These are phyloP conservation scores for Oenanthe javanica DNA, from an alignment of 140 eudicot species.

Conservation along the genomic window DNA sequence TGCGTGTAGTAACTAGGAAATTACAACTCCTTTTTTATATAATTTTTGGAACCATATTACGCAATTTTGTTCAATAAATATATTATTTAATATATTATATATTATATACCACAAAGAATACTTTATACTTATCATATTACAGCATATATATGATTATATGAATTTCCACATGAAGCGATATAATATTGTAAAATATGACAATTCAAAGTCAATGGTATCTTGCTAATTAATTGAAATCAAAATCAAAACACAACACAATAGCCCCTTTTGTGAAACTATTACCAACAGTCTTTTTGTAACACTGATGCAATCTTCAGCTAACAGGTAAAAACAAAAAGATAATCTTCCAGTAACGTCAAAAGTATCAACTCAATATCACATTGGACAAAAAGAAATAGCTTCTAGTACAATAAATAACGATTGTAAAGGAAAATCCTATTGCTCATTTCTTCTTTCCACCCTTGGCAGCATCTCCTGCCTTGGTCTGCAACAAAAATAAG, in stretches of 20 bases:
- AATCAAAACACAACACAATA: background rate
- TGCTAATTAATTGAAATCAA: background rate
- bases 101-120: too few relatives aligned
- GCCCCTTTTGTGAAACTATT: background rate
- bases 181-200: background rate
- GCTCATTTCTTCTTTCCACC: constrained; percentile 18
- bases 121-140: too few relatives aligned
- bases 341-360: background rate
- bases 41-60: too few relatives aligned
- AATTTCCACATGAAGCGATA: too few relatives aligned
- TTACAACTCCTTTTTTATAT: too few relatives aligned
- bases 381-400: background rate
- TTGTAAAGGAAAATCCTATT: background rate
- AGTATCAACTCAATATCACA: background rate
- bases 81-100: too few relatives aligned
- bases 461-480: constrained; percentile 20
- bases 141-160: too few relatives aligned
- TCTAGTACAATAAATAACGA: background rate
- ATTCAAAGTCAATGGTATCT: background rate
- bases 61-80: too few relatives aligned
- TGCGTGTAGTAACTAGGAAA: too few relatives aligned
- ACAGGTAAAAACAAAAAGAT: background rate
- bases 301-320: background rate
- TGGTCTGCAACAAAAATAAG: constrained; percentile 7
- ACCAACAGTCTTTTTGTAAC: background rate